A percentile compares a stretch with the other conserved stretches of the same genome.
Evolutionary conservation across 1,139 yeast species (phyloP).

Genomic region (Yamadazyma blattariae): DNA sequence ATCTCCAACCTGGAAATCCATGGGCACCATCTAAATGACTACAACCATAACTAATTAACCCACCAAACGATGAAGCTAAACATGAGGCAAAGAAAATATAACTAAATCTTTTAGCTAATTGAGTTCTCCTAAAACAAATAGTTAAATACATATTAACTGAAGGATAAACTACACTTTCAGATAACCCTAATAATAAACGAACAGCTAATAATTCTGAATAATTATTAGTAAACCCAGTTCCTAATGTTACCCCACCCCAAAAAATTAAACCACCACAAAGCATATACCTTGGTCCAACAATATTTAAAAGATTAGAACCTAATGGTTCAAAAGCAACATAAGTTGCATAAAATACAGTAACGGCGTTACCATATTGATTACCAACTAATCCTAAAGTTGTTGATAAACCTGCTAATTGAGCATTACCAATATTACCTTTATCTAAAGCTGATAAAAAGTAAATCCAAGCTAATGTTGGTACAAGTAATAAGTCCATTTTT

Average conservation of each 20-base stretch:
- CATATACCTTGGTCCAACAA: constrained; percentile 18
- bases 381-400: constrained; percentile 15
- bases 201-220: constrained; percentile 37
- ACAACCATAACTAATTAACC: constrained; percentile 33
- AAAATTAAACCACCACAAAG: constrained; percentile 29
- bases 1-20: constrained; percentile 29
- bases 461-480: not conserved
- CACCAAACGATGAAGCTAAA: constrained; percentile 33
- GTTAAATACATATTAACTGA: constrained; percentile 35
- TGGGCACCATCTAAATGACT: constrained; percentile 25
- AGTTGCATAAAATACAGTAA: constrained; percentile 39
- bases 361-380: constrained; percentile 35
- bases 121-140: constrained; percentile 34
- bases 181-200: constrained; percentile 33
- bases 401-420: constrained; percentile 2
- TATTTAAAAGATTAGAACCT: constrained; percentile 30
- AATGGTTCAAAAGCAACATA: constrained; percentile 45
- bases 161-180: constrained; percentile 40
- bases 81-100: constrained; percentile 35
- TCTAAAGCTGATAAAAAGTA: constrained; percentile 3
- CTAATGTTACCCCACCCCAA: constrained; percentile 37
- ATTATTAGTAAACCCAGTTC: constrained; percentile 27
- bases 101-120: constrained; percentile 29
- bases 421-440: constrained; percentile 4
- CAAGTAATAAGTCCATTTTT: constrained; percentile 2